Base-by-base conservation (phyloP, 495 filamentous ascomycete genomes). In the Trichoderma reesei region DNA sequence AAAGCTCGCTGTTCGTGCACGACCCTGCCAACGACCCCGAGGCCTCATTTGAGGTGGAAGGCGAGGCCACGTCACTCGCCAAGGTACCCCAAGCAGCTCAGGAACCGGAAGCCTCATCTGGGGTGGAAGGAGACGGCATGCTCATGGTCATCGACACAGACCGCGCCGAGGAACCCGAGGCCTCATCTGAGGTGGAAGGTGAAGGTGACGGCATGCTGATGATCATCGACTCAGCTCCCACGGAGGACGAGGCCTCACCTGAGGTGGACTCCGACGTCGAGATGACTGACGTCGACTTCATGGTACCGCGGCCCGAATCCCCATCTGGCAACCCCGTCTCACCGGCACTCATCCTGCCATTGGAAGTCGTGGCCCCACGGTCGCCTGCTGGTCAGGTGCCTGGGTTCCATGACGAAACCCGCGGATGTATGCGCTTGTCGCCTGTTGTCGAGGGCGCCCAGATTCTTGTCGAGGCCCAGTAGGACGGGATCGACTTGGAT, bases 381-480 rank as follows among this genome's bases (percentile, higher is more conserved):
- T 9, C 51, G 31, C 5, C 26, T 56, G 51, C 51, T 56, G 11
- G 51, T 56, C 51, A 56, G 26, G 51, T 33, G 51, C 51, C 51
- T 56, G 20, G 20, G 1, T 33, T 9, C 31, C 26, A 31, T 8
- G 7, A 56, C 10, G 51, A 56, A 1, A 56, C 51, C 51, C 51
- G 51, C 51, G 51, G 51, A 56, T 56, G 51, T 7, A 10, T 56
- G 51, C 7, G 11, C 14, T 31, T 56, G 51, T 56, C 51, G 51
- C 51, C 51, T 56, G 51, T 31, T 34, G 20, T 56, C 18, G 20
- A 56, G 26, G 34, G 51, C 20, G 51, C 9, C 13, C 51, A 56
- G 51, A 10, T 7, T 31, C 20, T 56, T 31, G 26, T 56, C 51
- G 51, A 56, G 51, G 51, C 51, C 51, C 51, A 56, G 51, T 56